These are phyloP conservation scores for Fistulinella cinereoalba DNA, from an alignment of 1,284 basidiomycete species.

Conservation along the genomic window DNA sequence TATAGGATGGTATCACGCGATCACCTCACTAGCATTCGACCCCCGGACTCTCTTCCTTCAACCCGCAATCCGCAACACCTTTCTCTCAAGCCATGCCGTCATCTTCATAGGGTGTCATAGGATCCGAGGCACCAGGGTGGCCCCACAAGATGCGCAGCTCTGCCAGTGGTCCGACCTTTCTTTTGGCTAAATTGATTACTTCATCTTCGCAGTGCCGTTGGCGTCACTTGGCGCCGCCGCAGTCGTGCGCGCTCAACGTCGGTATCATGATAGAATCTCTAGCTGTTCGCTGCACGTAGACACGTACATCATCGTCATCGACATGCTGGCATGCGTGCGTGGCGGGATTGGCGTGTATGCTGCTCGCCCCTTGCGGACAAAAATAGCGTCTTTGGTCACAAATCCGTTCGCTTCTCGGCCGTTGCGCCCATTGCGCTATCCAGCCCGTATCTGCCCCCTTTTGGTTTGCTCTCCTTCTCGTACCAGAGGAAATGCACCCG, in stretches of 20 bases:
- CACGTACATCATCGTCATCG: background rate
- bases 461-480: constrained; percentile 1
- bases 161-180: background rate
- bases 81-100: constrained; percentile 9
- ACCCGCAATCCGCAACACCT: background rate
- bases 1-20: background rate
- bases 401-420: background rate
- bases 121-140: constrained; percentile 5
- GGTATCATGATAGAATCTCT: no score
- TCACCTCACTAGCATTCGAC: background rate
- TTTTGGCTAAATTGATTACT: constrained; percentile 1
- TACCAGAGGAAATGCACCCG: constrained; percentile 1
- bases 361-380: background rate
- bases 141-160: constrained; percentile 5
- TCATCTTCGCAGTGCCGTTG: background rate
- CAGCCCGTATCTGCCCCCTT: constrained; percentile 2
- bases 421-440: background rate
- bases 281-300: no score
- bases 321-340: constrained; percentile 5
- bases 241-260: background rate
- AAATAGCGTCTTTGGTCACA: constrained; percentile 4
- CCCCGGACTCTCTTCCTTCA: constrained; percentile 16
- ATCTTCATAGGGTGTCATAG: constrained; percentile 15
- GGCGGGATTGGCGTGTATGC: background rate
- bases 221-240: constrained; percentile 1